Conservation (phyloP, 2,329 filamentous ascomycete genomes). For the Hortaea sp. region DNA sequence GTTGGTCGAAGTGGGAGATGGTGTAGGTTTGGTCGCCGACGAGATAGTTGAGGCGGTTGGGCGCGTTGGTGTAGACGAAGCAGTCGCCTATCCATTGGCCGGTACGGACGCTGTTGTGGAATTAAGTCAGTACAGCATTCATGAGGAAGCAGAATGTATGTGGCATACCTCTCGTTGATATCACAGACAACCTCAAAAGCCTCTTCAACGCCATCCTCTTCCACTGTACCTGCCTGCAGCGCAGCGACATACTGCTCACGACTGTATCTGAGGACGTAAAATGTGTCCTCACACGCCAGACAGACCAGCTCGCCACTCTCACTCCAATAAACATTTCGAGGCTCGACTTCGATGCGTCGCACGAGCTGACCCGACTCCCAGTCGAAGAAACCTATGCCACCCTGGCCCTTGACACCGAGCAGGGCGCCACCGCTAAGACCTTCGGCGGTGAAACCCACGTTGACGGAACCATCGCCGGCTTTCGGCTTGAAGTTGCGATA, state of each 20-base stretch:
- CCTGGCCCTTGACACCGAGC: slow-evolving; percentile 88
- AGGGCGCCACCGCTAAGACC: slow-evolving; percentile 81
- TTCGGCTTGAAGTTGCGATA: slow-evolving; percentile 98
- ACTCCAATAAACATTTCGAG: slow-evolving; percentile 79
- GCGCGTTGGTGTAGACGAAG: slow-evolving; percentile 97
- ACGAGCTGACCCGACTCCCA: slow-evolving; percentile 87
- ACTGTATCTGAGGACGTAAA: slow-evolving; percentile 87
- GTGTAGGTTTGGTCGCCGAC: slow-evolving; percentile 98
- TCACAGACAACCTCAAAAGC: slow-evolving; percentile 96
- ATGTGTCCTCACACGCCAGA: slow-evolving; percentile 88
- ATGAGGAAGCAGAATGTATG: neutral
- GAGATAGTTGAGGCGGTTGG: slow-evolving; percentile 93
- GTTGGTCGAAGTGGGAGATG: slow-evolving; percentile 89
- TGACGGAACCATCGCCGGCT: slow-evolving; percentile 58
- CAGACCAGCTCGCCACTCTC: slow-evolving; percentile 89
- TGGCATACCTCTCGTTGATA: slow-evolving; percentile 66
- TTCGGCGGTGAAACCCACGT: slow-evolving; percentile 92
- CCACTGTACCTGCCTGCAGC: slow-evolving; percentile 68
- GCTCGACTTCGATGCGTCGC: slow-evolving; percentile 76
- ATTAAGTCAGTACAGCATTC: no score
- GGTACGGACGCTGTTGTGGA: slow-evolving; percentile 59
- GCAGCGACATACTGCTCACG: slow-evolving; percentile 80
- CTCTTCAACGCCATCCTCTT: slow-evolving; percentile 85
- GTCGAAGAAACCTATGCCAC: slow-evolving; percentile 91
- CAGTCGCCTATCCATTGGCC: slow-evolving; percentile 98